These are phyloP conservation scores for Domatiomyces globalis DNA, from an alignment of 2,329 filamentous ascomycete species.

Conservation along the genomic window DNA sequence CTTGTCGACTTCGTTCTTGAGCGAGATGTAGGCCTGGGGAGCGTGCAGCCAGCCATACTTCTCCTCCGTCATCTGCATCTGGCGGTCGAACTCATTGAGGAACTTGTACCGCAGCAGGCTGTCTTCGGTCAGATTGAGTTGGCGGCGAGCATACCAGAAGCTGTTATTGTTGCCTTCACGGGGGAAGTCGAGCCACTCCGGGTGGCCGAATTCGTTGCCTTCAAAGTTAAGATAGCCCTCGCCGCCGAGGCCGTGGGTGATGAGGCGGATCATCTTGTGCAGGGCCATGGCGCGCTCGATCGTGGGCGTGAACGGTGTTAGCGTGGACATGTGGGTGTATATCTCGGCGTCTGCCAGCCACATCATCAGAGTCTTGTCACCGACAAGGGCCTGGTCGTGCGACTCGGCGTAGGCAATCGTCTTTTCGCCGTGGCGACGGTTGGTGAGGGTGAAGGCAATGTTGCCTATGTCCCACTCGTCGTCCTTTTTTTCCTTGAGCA, in stretches of 20 bases:
- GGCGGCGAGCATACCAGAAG: constrained; percentile 85
- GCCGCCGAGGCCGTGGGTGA: constrained; percentile 82
- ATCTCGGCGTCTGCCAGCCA: constrained; percentile 94
- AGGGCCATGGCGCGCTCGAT: constrained; percentile 84
- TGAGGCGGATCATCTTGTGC: constrained; percentile 93
- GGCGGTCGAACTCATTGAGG: constrained; percentile 83
- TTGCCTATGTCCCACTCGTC: constrained; percentile 80
- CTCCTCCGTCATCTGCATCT: constrained; percentile 76
- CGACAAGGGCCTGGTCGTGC: constrained; percentile 93
- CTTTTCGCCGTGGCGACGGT: constrained; percentile 89
- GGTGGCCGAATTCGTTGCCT: constrained; percentile 96
- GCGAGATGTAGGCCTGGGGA: constrained; percentile 74
- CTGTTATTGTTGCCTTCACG: constrained; percentile 84
- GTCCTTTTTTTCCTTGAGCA: constrained; percentile 84
- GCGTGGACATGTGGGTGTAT: constrained; percentile 91
- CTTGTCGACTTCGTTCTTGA: constrained; percentile 91
- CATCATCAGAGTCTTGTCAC: constrained; percentile 95
- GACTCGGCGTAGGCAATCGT: constrained; percentile 96
- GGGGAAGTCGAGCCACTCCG: constrained; percentile 97
- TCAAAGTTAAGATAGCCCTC: constrained; percentile 98
- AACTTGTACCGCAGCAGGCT: constrained; percentile 71
- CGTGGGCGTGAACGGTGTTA: constrained; percentile 69
- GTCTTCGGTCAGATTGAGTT: constrained; percentile 87
- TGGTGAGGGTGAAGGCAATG: constrained; percentile 77
- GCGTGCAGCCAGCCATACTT: constrained; percentile 85